phyloP scores from a whole-genome alignment of 371 early-diverging fungal genomes.

The Mucor mucedo region DNA sequence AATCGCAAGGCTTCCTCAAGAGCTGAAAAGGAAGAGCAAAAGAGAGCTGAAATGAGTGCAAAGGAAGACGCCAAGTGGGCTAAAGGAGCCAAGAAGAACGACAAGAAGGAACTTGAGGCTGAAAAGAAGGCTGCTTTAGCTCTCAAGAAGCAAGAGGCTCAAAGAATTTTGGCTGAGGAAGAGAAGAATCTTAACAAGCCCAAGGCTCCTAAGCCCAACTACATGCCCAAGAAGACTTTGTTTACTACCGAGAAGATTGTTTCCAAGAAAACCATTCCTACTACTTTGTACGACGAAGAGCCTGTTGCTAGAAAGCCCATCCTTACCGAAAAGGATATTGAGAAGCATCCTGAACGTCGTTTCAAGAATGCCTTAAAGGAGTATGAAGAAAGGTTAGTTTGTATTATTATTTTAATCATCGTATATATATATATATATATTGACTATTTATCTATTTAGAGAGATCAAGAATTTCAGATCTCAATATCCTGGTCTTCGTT shows the following conservation, averaged over 20 bases:
- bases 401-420: not conserved
- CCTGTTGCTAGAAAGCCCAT: constrained; percentile 68
- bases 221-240: constrained; percentile 3
- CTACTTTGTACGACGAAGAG: constrained; percentile 56
- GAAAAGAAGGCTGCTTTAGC: constrained; percentile 53
- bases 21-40: constrained; percentile 65
- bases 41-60: constrained; percentile 59
- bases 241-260: constrained; percentile 33
- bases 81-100: constrained; percentile 73
- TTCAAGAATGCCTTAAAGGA: constrained; percentile 81
- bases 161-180: constrained; percentile 46
- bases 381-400: constrained; percentile 59
- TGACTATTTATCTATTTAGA: constrained; percentile 12
- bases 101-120: constrained; percentile 73
- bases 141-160: constrained; percentile 30
- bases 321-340: constrained; percentile 69
- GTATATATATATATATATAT: not conserved
- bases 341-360: constrained; percentile 86
- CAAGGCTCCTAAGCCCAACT: constrained; percentile 39
- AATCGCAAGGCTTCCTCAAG: constrained; percentile 72
- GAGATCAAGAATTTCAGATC: constrained; percentile 63
- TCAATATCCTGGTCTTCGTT: constrained; percentile 79
- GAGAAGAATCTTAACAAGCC: constrained; percentile 42
- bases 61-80: constrained; percentile 72
- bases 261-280: constrained; percentile 52